Evolutionary conservation across 1,284 basidiomycete species (phyloP).

Genomic region (Ceratobasidium sp.): DNA sequence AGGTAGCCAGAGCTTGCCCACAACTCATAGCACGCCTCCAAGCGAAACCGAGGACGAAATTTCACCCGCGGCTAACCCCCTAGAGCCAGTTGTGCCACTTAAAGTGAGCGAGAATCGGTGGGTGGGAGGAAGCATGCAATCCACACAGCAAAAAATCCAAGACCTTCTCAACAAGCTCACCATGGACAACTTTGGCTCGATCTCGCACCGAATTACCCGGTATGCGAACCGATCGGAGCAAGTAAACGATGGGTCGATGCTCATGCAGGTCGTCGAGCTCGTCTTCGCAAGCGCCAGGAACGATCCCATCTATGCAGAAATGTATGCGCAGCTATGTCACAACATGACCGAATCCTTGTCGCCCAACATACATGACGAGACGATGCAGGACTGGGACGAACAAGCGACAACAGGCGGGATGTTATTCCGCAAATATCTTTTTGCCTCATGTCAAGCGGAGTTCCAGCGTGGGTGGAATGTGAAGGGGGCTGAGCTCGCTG

Average conservation of each 20-base stretch:
- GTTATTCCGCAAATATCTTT: conserved; percentile 67
- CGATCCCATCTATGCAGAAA: conserved; percentile 65
- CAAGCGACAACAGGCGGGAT: too few relatives aligned
- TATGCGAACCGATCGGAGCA: conserved; percentile 63
- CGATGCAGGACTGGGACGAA: conserved; percentile 51
- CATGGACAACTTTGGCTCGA: conserved; percentile 64
- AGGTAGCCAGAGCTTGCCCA: too few relatives aligned
- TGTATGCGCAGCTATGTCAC: conserved; percentile 64
- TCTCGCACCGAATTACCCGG: conserved; percentile 62
- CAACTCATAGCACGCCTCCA: conserved; percentile 64
- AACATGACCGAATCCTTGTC: conserved; percentile 59
- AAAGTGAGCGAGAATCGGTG: conserved; percentile 84
- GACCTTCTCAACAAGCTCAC: conserved; percentile 67
- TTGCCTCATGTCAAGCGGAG: conserved; percentile 65
- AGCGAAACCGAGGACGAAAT: conserved; percentile 48
- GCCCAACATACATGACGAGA: conserved; percentile 57
- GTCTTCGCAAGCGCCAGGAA: conserved; percentile 68
- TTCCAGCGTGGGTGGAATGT: conserved; percentile 65
- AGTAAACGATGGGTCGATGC: conserved; percentile 61
- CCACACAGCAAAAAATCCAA: conserved; percentile 46
- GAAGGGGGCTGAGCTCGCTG: conserved; percentile 48
- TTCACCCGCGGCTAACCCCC: neutral
- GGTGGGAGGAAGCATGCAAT: conserved; percentile 48
- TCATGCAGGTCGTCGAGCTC: conserved; percentile 65
- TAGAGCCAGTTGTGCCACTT: conserved; percentile 79